Base-by-base conservation (phyloP, 2,329 filamentous ascomycete genomes). In the Phaeosphaeriaceae sp. region DNA sequence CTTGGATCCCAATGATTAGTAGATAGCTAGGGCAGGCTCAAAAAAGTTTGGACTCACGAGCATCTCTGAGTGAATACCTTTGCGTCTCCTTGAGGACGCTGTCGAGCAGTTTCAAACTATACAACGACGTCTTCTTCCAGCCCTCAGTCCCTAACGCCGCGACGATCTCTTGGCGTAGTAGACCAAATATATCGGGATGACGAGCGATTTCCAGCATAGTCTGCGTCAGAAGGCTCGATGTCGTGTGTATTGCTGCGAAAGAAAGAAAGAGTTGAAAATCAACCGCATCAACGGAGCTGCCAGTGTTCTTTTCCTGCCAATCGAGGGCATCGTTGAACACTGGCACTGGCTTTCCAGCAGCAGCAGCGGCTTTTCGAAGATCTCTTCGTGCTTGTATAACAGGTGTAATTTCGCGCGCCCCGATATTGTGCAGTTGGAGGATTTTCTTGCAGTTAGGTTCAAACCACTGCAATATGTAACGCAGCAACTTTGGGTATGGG, bases 141-240 rank as follows among this genome's bases (percentile, higher is more conserved):
- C 73, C 71, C 6, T 78, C 76, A 2, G 72, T 67, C 23, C 72
- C 66, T 15, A 81, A 61, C 5, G 79, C 71, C 1, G 70, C 66
- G 2, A 70, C 58, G 6, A 81, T 77, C 55, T 86, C 83, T 16
- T 81, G 74, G 1, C 83, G 77, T 1, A 85, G 66, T 9, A 78
- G 75, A 4, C 79, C 70, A 28, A 81, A 67, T 55, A 81, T 74
- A 23, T 84, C 77, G 0, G 81, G 82, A 28, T 79, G 66, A 3
- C 78, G 73, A 0, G 77, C 77, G 3, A 87, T 63, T 47, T 81
- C 79, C 59, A 81, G 83, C 39, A 86, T 74, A 47, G 78, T 49
- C 74, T 83, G 77, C 79, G 33, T 54, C 0, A 75, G 56, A 3
- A 66, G 46, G 26, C 76, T 71, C 1, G 73, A 72, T 0, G 77